Base-by-base conservation (phyloP, 1,139 yeast genomes). In the Diutina neorugosa region DNA sequence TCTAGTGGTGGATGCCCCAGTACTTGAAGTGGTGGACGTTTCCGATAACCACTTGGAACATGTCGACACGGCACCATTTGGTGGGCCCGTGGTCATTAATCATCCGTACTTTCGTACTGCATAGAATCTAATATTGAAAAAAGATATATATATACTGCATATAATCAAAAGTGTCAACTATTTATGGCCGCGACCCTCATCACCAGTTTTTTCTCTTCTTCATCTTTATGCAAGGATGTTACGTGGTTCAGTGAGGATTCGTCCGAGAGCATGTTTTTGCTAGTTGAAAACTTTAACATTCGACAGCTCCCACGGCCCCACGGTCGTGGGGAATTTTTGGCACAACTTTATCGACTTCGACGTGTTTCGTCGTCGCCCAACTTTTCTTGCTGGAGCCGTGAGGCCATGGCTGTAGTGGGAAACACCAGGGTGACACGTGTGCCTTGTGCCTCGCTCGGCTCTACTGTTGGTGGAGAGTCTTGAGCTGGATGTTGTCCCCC, bases 191-290 rank as follows among this genome's bases (percentile, higher is more conserved):
- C 23, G 25, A 19, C 46, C 6, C 46, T n/a, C 21, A 18, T 19
- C 21, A n/a, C 19, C 44, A 7, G 12, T 41, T n/a, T 41, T 43
- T 43, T 23, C 25, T 44, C 18, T 65, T 70, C 84, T 68, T 65
- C 70, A 90, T 90, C 96, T 86, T 91, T 93, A 89, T 91, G 98
- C 98, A 86, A 87, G 98, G 98, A 97, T 96, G 90, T 90, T 91
- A 91, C 98, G 96, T 96, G 95, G 89, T 88, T 91, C 98, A 90
- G 96, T 91, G 98, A 91, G 97, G 98, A 93, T 90, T 90, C 96
- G 96, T 93, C 98, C 98, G 98, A 91, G 98, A 89, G 89, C 96
- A 96, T 91, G 98, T 91, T 87, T 90, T 91, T 91, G 98, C 98
- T 91, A 96, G 97, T 91, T 91, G 97, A 91, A 91, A 91, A 90